phyloP scores from a whole-genome alignment of 1,284 basidiomycete genomes.

The Ustilago cynodontis region DNA sequence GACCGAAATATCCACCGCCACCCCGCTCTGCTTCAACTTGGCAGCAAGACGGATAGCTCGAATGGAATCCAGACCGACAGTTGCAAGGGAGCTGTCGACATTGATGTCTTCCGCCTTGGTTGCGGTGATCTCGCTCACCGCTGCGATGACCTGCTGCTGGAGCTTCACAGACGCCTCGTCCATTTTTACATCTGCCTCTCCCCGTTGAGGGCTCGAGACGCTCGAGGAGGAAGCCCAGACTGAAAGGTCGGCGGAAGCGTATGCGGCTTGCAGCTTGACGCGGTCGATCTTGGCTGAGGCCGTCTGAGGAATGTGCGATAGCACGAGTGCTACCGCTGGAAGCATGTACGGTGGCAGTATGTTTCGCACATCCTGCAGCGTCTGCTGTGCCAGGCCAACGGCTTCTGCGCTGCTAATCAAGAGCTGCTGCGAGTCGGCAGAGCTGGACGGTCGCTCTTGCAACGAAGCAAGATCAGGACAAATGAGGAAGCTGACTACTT shows the following conservation, averaged over 20 bases:
- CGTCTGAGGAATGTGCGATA: conserved; percentile 21
- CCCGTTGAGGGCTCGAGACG: background rate
- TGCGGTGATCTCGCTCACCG: conserved; percentile 16
- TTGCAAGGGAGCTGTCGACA: conserved; percentile 10
- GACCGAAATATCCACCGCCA: background rate
- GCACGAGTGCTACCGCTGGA: conserved; percentile 16
- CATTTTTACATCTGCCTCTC: too few relatives aligned
- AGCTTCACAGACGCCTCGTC: background rate
- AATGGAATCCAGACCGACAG: conserved; percentile 24
- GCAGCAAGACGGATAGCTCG: conserved; percentile 19
- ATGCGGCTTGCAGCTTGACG: conserved; percentile 16
- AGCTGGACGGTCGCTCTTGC: too few relatives aligned
- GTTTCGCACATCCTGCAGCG: background rate
- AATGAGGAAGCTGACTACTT: conserved; percentile 21
- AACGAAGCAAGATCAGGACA: conserved; percentile 10
- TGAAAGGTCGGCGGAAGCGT: conserved; percentile 15
- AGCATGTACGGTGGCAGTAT: conserved; percentile 23
- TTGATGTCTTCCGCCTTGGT: conserved; percentile 8
- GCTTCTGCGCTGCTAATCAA: background rate
- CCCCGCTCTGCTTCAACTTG: conserved; percentile 21
- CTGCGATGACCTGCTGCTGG: conserved; percentile 1
- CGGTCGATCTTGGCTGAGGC: conserved; percentile 27
- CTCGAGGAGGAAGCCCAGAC: background rate
- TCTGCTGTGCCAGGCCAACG: conserved; percentile 7
- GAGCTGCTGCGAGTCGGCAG: too few relatives aligned